phyloP scores from a whole-genome alignment of 306 rosid species.

The Dalbergia cochinchinensis region DNA sequence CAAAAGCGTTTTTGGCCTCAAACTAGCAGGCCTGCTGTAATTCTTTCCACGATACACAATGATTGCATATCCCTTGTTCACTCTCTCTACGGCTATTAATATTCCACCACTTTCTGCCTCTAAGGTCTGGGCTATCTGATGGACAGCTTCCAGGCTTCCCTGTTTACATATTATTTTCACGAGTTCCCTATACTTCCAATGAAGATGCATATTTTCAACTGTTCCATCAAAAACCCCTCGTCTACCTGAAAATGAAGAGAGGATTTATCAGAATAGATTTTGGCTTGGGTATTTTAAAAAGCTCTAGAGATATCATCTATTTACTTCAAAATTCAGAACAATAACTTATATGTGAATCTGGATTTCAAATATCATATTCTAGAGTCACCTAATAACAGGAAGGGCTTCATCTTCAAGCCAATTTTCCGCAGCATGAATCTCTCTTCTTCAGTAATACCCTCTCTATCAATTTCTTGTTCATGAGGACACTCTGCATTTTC shows the following conservation, averaged over 20 bases:
- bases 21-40: constrained; percentile 76
- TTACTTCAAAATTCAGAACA: constrained; percentile 36
- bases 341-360: constrained; percentile 23
- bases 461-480: constrained; percentile 81
- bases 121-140: constrained; percentile 73
- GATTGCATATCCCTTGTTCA: constrained; percentile 80
- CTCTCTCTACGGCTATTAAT: constrained; percentile 83
- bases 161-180: constrained; percentile 76
- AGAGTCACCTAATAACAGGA: constrained; percentile 85
- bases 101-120: constrained; percentile 98
- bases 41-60: constrained; percentile 95
- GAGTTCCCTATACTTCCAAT: constrained; percentile 98
- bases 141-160: constrained; percentile 59
- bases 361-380: constrained; percentile 39
- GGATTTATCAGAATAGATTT: constrained; percentile 33
- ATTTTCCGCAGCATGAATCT: constrained; percentile 89
- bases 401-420: constrained; percentile 89
- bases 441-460: constrained; percentile 87
- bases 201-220: constrained; percentile 97
- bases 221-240: constrained; percentile 95
- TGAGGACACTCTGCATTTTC: constrained; percentile 61
- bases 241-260: constrained; percentile 65
- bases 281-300: constrained; percentile 22
- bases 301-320: constrained; percentile 21
- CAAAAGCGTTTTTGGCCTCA: constrained; percentile 87